These are phyloP conservation scores for Metarhizium album DNA, from an alignment of 2,329 filamentous ascomycete genomes.

Conservation along the genomic window DNA sequence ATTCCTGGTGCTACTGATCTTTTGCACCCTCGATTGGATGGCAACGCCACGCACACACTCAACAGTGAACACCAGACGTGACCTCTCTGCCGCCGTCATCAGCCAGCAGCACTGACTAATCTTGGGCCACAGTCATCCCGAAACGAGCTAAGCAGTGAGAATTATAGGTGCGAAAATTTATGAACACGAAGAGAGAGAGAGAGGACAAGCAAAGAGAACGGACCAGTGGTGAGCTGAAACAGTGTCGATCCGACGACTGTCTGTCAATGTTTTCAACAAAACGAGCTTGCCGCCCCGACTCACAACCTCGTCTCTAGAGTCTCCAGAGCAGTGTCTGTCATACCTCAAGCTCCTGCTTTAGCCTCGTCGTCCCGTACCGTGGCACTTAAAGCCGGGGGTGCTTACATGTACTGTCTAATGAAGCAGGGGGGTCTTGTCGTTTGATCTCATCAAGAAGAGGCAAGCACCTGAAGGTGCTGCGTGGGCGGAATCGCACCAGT, in stretches of 20 bases:
- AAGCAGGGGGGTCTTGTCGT: slow-evolving; percentile 4
- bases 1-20: background rate
- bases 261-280: background rate
- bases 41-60: background rate
- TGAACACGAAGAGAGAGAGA: no score
- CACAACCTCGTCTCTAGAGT: background rate
- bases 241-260: no score
- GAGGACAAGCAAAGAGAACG: background rate
- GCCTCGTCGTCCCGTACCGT: background rate
- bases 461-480: background rate
- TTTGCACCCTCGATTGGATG: background rate
- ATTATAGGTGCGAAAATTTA: no score
- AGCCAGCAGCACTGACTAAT: background rate
- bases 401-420: slow-evolving; percentile 4
- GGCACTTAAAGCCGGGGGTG: background rate
- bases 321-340: background rate
- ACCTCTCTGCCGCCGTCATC: background rate
- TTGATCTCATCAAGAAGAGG: background rate
- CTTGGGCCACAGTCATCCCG: background rate
- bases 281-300: background rate
- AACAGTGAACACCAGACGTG: background rate
- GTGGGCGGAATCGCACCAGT: background rate
- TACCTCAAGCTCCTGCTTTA: background rate
- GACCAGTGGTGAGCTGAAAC: background rate
- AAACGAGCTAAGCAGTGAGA: background rate